Evolutionary conservation across 495 filamentous ascomycete genomes (phyloP).

Genomic region (Parathielavia appendiculata): DNA sequence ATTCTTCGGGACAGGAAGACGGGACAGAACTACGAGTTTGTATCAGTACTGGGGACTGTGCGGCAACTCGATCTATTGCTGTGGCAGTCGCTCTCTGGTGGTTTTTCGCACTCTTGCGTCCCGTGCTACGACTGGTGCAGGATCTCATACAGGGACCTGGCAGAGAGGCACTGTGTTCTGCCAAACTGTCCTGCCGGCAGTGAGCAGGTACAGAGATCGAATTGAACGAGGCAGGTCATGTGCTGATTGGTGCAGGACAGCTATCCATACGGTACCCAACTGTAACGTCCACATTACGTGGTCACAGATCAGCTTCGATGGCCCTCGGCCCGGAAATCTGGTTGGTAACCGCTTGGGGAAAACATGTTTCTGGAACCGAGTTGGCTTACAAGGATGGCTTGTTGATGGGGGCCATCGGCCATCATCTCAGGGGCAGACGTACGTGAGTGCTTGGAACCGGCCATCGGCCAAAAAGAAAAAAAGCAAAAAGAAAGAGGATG

Average conservation of each 20-base stretch:
- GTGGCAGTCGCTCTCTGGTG: neutral
- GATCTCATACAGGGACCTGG: constrained; percentile 1
- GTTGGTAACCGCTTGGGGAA: constrained; percentile 16
- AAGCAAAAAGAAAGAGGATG: no score
- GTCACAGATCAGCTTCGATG: constrained; percentile 8
- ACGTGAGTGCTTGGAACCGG: no score
- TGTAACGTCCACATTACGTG: neutral
- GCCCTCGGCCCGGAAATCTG: constrained; percentile 20
- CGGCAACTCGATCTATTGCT: neutral
- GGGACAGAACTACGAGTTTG: no score
- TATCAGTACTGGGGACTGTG: neutral
- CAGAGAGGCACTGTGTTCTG: constrained; percentile 5
- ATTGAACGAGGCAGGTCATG: neutral
- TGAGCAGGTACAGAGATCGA: neutral
- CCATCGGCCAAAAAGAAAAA: no score
- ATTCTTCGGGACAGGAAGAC: no score
- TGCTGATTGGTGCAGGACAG: constrained; percentile 16
- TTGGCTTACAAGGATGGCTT: constrained; percentile 5
- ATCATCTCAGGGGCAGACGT: neutral
- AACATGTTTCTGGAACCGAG: constrained; percentile 20
- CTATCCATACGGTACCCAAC: neutral
- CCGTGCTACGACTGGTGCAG: neutral
- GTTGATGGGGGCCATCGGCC: neutral
- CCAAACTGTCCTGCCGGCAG: neutral
- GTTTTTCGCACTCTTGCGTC: neutral